Base-by-base conservation (phyloP, 164 flowering plant genomes). In the Vitis rupestris region DNA sequence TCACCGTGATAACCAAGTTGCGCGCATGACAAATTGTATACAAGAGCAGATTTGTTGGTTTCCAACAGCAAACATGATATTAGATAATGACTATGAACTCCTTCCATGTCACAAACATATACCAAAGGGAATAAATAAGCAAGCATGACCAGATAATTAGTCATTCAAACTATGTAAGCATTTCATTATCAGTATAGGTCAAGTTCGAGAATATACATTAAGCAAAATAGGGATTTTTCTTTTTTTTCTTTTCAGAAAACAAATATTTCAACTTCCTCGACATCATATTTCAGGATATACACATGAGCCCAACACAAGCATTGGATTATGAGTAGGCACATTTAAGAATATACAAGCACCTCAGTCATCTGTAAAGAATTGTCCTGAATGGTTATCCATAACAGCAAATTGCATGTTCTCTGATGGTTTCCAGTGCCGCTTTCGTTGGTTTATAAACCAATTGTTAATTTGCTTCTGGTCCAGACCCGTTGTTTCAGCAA, bases 371-470 rank as follows among this genome's bases (percentile, higher is more conserved):
- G 70, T 19, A 66, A 75, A 78, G 65, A 76, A 79, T 27, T 72
- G 80, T 8, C 80, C 89, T n/a, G 87, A 77, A 52, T 76, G 65
- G 64, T 70, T 73, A 44, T 83, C 83, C 86, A 76, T 79, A 0
- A 82, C 64, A 0, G 83, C 81, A 47, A 83, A 83, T 12, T 76
- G 89, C 88, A 85, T 83, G 79, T 76, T 84, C 79, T 88, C 93
- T 0, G 91, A 77, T 8, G 89, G 87, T 59, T 84, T 88, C 93
- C 93, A 88, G 61, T 88, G 93, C 0, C 93, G 84, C 78, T 87
- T 88, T 64, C 93, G 47, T 54, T 88, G 93, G 64, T 88, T 88
- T 64, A 85, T 88, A 63, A 88, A 88, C 93, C 93, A 88, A 50
- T 88, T 88, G 74, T 85, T 88, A 16, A 88, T 88, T 64, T 88